Base-by-base conservation (phyloP, 2,329 filamentous ascomycete genomes). In the Fusarium sp. region DNA sequence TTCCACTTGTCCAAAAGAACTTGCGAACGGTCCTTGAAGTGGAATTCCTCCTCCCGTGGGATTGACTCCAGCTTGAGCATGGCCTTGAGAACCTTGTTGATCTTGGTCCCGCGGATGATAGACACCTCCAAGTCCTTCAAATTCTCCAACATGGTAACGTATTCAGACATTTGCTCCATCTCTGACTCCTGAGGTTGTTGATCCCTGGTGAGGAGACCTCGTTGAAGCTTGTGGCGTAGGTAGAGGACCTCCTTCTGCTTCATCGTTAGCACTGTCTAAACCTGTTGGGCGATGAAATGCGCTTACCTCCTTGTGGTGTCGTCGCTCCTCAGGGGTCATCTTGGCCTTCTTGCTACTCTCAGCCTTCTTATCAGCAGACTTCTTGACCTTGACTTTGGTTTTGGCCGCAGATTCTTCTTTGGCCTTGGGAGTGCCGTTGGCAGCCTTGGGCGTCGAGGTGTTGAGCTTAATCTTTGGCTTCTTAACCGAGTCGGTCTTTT, bases 11-110 rank as follows among this genome's bases (percentile, higher is more conserved):
- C 89, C n/a, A 98, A 84, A 49, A 99, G 86, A 8, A 87, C 85
- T 70, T 92, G 87, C 37, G 93, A 94, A 54, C 96, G 91, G 70
- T 90, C 85, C 83, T 96, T 97, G 88, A 99, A 98, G 58, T 92
- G 84, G 80, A 91, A 97, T 72, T 97, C 92, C 37, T 94, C 92
- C 71, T 99, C 96, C 66, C 90, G 91, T 7, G 94, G 94, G 72
- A 99, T 97, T 5, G 86, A 86, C 45, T 90, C 87, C 11, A 99
- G 85, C 84, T 97, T 98, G 75, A 98, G 84, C 72, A 99, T 96
- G 7, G 92, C 94, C 83, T 97, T 97, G 60, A 99, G 87, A 13
- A 99, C 95, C 84, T 99, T 99, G 88, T 98, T 95, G 81, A 99
- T 98, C 86, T 98, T 99, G 67, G 96, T 99, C 16, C 84, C 85